These are phyloP conservation scores for Blastocystis sp. DNA, from an alignment of 352 stramenopile species.

Conservation along the genomic window DNA sequence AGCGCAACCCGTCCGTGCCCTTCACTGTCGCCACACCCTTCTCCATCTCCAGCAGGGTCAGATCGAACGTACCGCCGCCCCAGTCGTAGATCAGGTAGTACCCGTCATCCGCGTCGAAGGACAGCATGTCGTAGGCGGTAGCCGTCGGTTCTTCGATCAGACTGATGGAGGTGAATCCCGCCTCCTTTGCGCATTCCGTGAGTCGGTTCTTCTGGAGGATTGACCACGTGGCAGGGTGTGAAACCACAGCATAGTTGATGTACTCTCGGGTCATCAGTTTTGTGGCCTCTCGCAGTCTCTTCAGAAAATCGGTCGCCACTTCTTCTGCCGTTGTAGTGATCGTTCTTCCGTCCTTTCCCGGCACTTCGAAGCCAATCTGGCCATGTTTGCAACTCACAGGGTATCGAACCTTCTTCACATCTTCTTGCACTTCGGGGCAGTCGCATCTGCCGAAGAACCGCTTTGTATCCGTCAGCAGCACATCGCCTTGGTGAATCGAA, in stretches of 20 bases:
- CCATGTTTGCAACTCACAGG: neutral
- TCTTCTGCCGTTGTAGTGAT: neutral
- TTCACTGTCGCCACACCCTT: constrained; percentile 88
- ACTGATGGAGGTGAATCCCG: neutral
- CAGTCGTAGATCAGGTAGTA: constrained; percentile 86
- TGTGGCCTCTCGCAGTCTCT: neutral
- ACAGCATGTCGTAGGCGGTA: neutral
- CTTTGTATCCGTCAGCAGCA: neutral
- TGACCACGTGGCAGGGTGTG: neutral
- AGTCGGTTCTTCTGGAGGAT: neutral
- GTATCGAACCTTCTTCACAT: neutral
- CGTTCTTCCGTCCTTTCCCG: neutral
- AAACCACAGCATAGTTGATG: neutral
- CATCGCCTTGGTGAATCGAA: neutral
- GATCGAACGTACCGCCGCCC: constrained; percentile 95
- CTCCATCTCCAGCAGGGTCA: constrained; percentile 74
- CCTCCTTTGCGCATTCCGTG: neutral
- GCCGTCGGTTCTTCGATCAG: neutral
- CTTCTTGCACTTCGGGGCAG: neutral
- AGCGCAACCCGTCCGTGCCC: constrained; percentile 73
- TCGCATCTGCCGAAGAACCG: neutral
- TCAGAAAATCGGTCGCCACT: neutral
- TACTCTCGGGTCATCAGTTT: neutral
- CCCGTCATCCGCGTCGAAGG: neutral
- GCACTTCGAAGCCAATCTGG: neutral